A percentile compares a stretch with the other conserved stretches of the same genome.
Conservation (phyloP, 495 filamentous ascomycete genomes). For the Talaromyces wortmannii region DNA sequence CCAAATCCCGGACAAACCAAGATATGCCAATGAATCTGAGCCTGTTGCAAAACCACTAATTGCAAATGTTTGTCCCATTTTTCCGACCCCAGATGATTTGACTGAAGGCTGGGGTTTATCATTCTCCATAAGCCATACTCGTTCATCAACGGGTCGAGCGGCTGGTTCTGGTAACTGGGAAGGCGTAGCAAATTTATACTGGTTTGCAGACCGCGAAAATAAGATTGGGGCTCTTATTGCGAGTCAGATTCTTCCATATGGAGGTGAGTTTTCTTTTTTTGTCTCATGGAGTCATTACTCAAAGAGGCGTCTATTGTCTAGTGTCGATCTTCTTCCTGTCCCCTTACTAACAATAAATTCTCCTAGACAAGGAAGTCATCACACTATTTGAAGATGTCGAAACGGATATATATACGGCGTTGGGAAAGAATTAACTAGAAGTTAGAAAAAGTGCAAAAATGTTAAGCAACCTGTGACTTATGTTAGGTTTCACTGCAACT, state of each 20-base stretch:
- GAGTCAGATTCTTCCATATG: slow-evolving; percentile 53
- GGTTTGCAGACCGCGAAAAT: slow-evolving; percentile 54
- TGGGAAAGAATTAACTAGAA: background rate
- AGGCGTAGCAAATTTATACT: slow-evolving; percentile 52
- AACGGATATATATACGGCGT: background rate
- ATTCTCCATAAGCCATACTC: slow-evolving; percentile 39
- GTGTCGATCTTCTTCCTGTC: background rate
- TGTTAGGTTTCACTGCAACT: background rate
- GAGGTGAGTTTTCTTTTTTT: background rate
- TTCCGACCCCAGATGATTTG: slow-evolving; percentile 41
- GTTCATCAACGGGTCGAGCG: slow-evolving; percentile 41
- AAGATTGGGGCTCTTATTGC: slow-evolving; percentile 52
- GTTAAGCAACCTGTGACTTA: background rate
- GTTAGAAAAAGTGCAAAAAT: background rate
- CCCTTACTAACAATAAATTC: background rate
- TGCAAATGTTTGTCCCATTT: slow-evolving; percentile 37
- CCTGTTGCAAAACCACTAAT: slow-evolving; percentile 40
- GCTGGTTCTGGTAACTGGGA: slow-evolving; percentile 45
- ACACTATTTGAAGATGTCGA: background rate
- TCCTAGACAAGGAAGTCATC: background rate
- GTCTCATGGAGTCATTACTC: background rate
- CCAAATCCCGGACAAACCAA: slow-evolving; percentile 48
- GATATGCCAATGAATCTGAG: slow-evolving; percentile 36
- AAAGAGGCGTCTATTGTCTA: background rate
- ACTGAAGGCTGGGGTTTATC: slow-evolving; percentile 55